Evolutionary conservation across 768 basidiomycete genomes (phyloP).

Genomic region (Russula dissimulans): DNA sequence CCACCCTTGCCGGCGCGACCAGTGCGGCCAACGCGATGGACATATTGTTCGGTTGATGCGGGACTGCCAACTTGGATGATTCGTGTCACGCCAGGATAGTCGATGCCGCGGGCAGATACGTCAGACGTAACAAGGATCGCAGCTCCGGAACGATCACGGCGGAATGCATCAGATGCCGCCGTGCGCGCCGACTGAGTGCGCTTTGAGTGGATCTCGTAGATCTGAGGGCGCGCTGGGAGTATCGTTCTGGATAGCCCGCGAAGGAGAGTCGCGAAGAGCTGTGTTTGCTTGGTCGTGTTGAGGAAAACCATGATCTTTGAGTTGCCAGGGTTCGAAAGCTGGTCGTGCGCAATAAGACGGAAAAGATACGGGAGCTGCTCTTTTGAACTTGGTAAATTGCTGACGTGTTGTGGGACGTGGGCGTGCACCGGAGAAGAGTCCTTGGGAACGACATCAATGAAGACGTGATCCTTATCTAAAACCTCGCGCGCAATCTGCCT

Average conservation of each 20-base stretch:
- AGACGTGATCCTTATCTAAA: slow-evolving; percentile 51
- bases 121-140: slow-evolving; percentile 77
- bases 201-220: slow-evolving; percentile 83
- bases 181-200: slow-evolving; percentile 50
- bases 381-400: slow-evolving; percentile 51
- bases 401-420: slow-evolving; percentile 77
- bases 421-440: slow-evolving; percentile 57
- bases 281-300: slow-evolving; percentile 77
- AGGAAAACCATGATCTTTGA: slow-evolving; percentile 81
- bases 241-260: slow-evolving; percentile 35
- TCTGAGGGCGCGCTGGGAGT: slow-evolving; percentile 48
- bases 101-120: slow-evolving; percentile 80
- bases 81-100: slow-evolving; percentile 82
- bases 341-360: slow-evolving; percentile 80
- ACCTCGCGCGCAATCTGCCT: slow-evolving; percentile 56
- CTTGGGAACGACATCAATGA: slow-evolving; percentile 62
- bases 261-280: slow-evolving; percentile 60
- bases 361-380: slow-evolving; percentile 75
- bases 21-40: slow-evolving; percentile 81
- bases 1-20: slow-evolving; percentile 56
- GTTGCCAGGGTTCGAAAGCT: slow-evolving; percentile 52
- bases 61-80: slow-evolving; percentile 90
- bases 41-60: slow-evolving; percentile 55
- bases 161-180: slow-evolving; percentile 49
- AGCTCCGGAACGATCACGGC: slow-evolving; percentile 40